Evolutionary conservation across 2,329 filamentous ascomycete genomes (phyloP).

Genomic region (Claviceps capensis): DNA sequence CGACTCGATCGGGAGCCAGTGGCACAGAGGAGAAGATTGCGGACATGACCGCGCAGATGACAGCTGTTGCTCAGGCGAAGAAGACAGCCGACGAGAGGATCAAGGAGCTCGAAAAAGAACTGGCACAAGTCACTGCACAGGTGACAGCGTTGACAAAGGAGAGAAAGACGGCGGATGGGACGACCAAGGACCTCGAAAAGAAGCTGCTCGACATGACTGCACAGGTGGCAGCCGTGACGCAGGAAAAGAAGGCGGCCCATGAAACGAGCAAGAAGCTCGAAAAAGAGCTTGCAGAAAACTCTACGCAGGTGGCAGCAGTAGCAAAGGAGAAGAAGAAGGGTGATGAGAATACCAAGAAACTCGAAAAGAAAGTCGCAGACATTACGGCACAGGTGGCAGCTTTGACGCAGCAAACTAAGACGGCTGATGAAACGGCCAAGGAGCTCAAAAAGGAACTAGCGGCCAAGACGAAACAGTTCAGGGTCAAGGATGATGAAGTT

Average conservation of each 20-base stretch:
- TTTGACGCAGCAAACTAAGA: constrained; percentile 12
- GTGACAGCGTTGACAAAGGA: constrained; percentile 17
- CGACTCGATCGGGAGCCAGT: constrained; percentile 24
- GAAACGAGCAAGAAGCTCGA: constrained; percentile 14
- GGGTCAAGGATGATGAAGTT: constrained; percentile 36
- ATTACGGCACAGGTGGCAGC: constrained; percentile 13
- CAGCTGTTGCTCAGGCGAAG: constrained; percentile 15
- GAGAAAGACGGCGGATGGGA: constrained; percentile 15
- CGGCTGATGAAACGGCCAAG: constrained; percentile 15
- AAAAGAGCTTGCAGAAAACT: constrained; percentile 9
- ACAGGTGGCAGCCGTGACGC: constrained; percentile 16
- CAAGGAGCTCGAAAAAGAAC: constrained; percentile 13
- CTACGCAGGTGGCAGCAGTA: constrained; percentile 14
- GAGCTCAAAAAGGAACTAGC: constrained; percentile 14
- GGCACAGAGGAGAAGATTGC: constrained; percentile 21
- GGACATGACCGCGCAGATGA: constrained; percentile 11
- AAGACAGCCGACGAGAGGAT: constrained; percentile 15
- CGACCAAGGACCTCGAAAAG: constrained; percentile 14
- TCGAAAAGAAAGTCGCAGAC: constrained; percentile 17
- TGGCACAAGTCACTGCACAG: constrained; percentile 4
- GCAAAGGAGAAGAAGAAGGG: constrained; percentile 13
- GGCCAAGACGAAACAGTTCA: constrained; percentile 28
- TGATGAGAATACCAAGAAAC: constrained; percentile 14
- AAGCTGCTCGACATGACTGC: constrained; percentile 19
- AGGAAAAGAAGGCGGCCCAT: constrained; percentile 15